Evolutionary conservation across 2,329 filamentous ascomycete species (phyloP), one percentile per base, ranked within the genome.

Genomic region (Aureobasidium sp.): DNA sequence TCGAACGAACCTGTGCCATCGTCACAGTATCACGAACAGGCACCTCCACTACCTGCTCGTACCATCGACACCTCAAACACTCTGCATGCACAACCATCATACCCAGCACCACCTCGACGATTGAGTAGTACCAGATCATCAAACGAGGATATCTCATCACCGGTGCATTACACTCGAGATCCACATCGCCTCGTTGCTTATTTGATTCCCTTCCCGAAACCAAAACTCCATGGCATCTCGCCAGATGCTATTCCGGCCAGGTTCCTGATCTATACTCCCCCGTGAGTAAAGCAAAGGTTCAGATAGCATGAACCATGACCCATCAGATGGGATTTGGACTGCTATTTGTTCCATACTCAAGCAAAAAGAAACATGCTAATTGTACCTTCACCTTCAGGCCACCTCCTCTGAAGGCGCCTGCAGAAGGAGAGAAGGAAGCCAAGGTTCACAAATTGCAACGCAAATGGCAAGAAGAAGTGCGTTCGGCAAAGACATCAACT

Each of bases 391-490:
- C 22, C 22, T 25, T 25, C 22, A 25, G 22, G 22, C 70, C 74
- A 6, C 76, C 76, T 9, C 77, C 77, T 11, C 68, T 79, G 1
- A 67, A 68, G 14, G 74, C 73, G 58, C 76, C 77, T 0, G 69
- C 68, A 17, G 71, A 75, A 37, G 77, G 76, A 45, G 72, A 75
- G 48, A 78, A 77, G 62, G 77, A 79, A 66, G 70, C 65, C 49
- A 73, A 73, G 31, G 63, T 74, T 45, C 77, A 77, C 66, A 78
- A 77, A 64, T 69, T 77, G 22, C 75, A 77, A 66, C 70, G 77
- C 7, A 76, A 76, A 68, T 79, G 77, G 77, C 74, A 78, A 66
- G 72, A 77, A 61, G 76, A 79, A 66, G 74, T 79, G 12, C 73
- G 76, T 5, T 70, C 71, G 41, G 77, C 77, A 3, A 78, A 78